Conservation (phyloP, 2,329 filamentous ascomycete genomes). For the Ophiocordyceps camponoti-leonardi region DNA sequence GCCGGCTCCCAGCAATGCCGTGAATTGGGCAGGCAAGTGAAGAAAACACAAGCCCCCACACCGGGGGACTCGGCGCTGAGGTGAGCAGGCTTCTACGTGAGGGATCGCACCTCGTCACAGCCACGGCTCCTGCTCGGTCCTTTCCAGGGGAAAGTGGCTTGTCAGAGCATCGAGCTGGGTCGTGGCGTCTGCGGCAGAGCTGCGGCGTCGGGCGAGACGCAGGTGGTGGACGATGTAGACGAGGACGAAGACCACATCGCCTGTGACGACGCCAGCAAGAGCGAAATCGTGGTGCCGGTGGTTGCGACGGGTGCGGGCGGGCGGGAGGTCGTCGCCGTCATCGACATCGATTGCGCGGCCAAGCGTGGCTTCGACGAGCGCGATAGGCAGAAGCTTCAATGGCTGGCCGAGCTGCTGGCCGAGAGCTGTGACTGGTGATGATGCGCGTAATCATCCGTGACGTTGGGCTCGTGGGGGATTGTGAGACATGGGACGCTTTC, state of each 20-base stretch:
- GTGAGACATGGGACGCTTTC: neutral
- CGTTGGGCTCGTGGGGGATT: too few relatives aligned
- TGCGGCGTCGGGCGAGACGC: conserved; percentile 40
- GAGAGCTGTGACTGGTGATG: conserved; percentile 47
- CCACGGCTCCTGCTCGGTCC: conserved; percentile 56
- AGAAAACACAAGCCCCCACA: neutral
- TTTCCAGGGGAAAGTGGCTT: conserved; percentile 67
- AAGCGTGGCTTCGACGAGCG: conserved; percentile 50
- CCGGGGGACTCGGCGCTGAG: neutral
- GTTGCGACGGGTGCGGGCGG: conserved; percentile 16
- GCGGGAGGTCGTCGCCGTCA: conserved; percentile 48
- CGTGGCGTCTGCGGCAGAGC: conserved; percentile 62
- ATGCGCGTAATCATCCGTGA: neutral
- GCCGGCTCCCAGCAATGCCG: conserved; percentile 42
- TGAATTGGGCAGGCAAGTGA: conserved; percentile 57
- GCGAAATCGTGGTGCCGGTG: conserved; percentile 71
- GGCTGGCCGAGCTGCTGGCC: conserved; percentile 42
- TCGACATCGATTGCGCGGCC: conserved; percentile 62
- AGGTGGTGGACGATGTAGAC: conserved; percentile 54
- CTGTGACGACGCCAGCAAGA: conserved; percentile 58
- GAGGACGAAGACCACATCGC: conserved; percentile 66
- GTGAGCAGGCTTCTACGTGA: conserved; percentile 47
- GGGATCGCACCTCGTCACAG: conserved; percentile 29
- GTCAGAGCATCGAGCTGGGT: conserved; percentile 58
- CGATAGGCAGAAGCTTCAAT: conserved; percentile 49